Evolutionary conservation across 495 filamentous ascomycete genomes (phyloP).

Genomic region (Lophiostoma macrostomum): DNA sequence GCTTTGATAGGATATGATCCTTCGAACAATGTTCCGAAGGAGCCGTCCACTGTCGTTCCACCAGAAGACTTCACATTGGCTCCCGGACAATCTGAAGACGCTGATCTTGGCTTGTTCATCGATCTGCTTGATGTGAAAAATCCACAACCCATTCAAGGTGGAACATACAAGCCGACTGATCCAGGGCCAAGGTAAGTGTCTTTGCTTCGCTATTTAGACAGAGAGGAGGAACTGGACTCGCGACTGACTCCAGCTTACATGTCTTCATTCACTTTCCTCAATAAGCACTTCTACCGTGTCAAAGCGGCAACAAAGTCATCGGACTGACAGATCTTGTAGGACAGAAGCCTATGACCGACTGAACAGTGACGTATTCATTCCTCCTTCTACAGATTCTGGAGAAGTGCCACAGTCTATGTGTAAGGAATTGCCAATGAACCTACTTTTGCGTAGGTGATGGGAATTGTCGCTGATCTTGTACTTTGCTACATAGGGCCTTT

Average conservation of each 20-base stretch:
- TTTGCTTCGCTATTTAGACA: too few species aligned
- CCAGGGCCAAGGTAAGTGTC: slow-evolving; percentile 58
- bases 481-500: too few species aligned
- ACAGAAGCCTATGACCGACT: slow-evolving; percentile 59
- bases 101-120: slow-evolving; percentile 58
- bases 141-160: slow-evolving; percentile 64
- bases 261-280: too few species aligned
- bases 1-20: slow-evolving; percentile 8
- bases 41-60: slow-evolving; percentile 24
- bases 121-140: slow-evolving; percentile 60
- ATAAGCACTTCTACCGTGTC: too few species aligned
- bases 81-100: slow-evolving; percentile 56
- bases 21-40: slow-evolving; percentile 4
- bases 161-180: slow-evolving; percentile 53
- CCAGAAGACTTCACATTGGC: slow-evolving; percentile 41
- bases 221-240: too few species aligned
- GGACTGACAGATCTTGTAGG: slow-evolving; percentile 37
- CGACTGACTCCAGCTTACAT: slow-evolving; percentile 1
- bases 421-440: too few species aligned
- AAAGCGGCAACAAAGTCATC: too few species aligned
- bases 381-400: slow-evolving; percentile 63
- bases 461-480: too few species aligned
- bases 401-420: slow-evolving; percentile 61
- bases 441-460: too few species aligned
- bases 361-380: slow-evolving; percentile 63